A percentile compares a stretch with the other conserved stretches of the same genome.
Evolutionary conservation across 106 monocot species (phyloP).

Genomic region (Alisma plantagoaquatica): DNA sequence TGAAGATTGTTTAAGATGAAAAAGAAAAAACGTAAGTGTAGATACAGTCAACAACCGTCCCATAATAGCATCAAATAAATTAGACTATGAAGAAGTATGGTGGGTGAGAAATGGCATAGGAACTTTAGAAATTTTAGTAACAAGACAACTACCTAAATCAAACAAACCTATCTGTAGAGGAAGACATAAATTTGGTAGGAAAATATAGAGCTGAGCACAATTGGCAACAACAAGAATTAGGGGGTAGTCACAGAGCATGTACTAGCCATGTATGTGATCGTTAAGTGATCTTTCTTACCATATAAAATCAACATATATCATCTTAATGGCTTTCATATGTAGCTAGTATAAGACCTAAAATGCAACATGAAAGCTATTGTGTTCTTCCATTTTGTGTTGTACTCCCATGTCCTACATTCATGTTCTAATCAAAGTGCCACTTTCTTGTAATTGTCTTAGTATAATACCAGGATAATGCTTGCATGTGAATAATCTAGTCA

Average conservation of each 20-base stretch:
- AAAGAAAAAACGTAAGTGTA: constrained; percentile 58
- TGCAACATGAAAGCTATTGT: no score
- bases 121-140: constrained; percentile 46
- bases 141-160: constrained; percentile 48
- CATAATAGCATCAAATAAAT: constrained; percentile 30
- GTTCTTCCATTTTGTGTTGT: no score
- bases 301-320: no score
- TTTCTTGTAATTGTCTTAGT: no score
- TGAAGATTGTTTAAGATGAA: constrained; percentile 63
- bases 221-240: constrained; percentile 77
- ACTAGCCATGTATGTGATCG: constrained; percentile 93
- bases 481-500: no score
- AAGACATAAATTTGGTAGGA: constrained; percentile 50
- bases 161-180: constrained; percentile 65
- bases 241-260: constrained; percentile 87
- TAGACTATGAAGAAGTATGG: constrained; percentile 85
- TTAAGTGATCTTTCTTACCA: constrained; percentile 57
- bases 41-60: constrained; percentile 33
- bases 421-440: no score
- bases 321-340: no score
- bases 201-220: constrained; percentile 86
- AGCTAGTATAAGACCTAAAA: no score
- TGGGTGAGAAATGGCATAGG: constrained; percentile 75
- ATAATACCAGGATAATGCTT: no score
- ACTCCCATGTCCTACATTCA: no score